Evolutionary conservation across 768 basidiomycete genomes (phyloP).

Genomic region (Hygrophoropsis aurantiaca): DNA sequence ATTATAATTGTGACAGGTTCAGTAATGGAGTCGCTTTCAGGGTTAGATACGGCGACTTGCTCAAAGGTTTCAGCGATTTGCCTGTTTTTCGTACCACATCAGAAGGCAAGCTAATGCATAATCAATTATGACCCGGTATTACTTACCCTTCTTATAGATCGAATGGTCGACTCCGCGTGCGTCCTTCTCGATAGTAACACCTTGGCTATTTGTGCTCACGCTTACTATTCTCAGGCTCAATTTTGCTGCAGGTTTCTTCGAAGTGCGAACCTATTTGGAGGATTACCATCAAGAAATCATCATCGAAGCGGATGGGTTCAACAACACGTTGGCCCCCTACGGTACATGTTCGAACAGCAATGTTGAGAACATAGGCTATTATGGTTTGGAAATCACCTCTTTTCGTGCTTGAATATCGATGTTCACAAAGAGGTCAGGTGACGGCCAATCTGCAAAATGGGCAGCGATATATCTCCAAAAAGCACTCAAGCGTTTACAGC

Average conservation of each 20-base stretch:
- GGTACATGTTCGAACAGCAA: conserved; percentile 29
- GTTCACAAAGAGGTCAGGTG: too few species aligned
- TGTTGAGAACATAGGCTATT: conserved; percentile 19
- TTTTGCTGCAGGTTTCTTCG: conserved; percentile 53
- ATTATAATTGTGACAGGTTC: too few species aligned
- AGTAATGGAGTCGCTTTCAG: conserved; percentile 45
- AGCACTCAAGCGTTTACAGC: conserved; percentile 34
- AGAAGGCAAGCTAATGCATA: conserved; percentile 27
- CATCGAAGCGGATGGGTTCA: conserved; percentile 43
- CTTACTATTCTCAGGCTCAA: conserved; percentile 32
- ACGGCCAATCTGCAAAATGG: conserved; percentile 31
- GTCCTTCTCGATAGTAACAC: background rate
- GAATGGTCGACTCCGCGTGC: conserved; percentile 36
- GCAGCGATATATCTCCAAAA: conserved; percentile 37
- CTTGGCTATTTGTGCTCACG: conserved; percentile 15
- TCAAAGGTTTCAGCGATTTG: conserved; percentile 40
- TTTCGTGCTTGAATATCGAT: too few species aligned
- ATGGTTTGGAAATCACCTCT: too few species aligned
- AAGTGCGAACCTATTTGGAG: conserved; percentile 37
- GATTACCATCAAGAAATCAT: conserved; percentile 49
- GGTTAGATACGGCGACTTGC: conserved; percentile 45
- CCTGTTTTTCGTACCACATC: conserved; percentile 53
- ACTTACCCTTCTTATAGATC: conserved; percentile 12
- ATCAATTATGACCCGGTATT: background rate
- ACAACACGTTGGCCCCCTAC: conserved; percentile 49